Percentiles rank a stretch among this genome's conserved stretches.
These are phyloP conservation scores for Schwanniomyces etchellsii DNA, from an alignment of 1,139 yeast genomes.

Conservation along the genomic window DNA sequence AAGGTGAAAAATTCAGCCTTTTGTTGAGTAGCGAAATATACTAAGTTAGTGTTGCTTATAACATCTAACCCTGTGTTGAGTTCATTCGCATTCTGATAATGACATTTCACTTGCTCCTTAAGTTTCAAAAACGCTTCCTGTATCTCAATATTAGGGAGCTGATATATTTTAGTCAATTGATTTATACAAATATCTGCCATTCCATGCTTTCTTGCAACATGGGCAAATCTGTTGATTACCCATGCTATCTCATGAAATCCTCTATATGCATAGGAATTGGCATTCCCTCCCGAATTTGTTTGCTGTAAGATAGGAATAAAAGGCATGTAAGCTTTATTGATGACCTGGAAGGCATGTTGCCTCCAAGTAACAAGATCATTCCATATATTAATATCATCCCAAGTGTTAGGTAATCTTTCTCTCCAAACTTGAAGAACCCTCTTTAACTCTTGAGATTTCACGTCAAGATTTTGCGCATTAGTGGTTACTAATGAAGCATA, in stretches of 20 bases:
- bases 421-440: constrained; percentile 97
- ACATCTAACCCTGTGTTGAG: constrained; percentile 93
- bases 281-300: constrained; percentile 63
- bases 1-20: constrained; percentile 96
- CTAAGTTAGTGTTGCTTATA: constrained; percentile 91
- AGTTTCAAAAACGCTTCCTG: constrained; percentile 95
- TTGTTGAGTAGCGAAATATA: constrained; percentile 93
- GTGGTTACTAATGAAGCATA: constrained; percentile 86
- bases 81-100: constrained; percentile 83
- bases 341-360: constrained; percentile 96
- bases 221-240: constrained; percentile 98
- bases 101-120: constrained; percentile 97
- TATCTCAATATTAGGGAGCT: constrained; percentile 94
- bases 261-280: constrained; percentile 88
- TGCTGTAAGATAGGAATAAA: constrained; percentile 83
- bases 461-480: constrained; percentile 83
- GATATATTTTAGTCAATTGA: constrained; percentile 89
- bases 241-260: constrained; percentile 99
- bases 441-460: constrained; percentile 89
- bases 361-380: constrained; percentile 98
- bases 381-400: constrained; percentile 99
- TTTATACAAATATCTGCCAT: constrained; percentile 96
- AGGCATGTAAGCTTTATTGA: constrained; percentile 91
- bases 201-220: constrained; percentile 93
- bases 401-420: constrained; percentile 88